Evolutionary conservation across 441 rosid genomes (phyloP).

Genomic region (Gossypium gossypioides): DNA sequence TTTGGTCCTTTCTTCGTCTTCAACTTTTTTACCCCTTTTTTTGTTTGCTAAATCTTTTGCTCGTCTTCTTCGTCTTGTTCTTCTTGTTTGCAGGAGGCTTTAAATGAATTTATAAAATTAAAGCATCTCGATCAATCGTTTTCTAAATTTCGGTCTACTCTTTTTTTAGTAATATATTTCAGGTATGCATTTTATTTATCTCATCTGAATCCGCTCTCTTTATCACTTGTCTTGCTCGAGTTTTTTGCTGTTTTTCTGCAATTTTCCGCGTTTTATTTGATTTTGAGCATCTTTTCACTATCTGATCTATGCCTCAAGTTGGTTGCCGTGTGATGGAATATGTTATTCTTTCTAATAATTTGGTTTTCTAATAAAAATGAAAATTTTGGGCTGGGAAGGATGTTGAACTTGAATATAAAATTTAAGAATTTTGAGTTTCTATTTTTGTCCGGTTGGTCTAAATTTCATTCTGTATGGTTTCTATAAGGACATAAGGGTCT

Average conservation of each 20-base stretch:
- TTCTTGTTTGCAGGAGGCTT: constrained; percentile 10
- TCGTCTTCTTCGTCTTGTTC: neutral
- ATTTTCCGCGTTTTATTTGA: neutral
- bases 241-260: constrained; percentile 9
- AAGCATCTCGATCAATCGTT: constrained; percentile 10
- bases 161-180: neutral
- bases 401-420: neutral
- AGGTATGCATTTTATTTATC: constrained; percentile 15
- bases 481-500: neutral
- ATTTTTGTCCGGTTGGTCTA: neutral
- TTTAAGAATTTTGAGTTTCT: neutral
- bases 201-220: neutral
- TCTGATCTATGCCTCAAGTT: constrained; percentile 20
- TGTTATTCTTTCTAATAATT: neutral
- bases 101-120: neutral
- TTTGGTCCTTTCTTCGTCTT: neutral
- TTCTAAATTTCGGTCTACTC: neutral
- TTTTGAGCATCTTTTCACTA: neutral
- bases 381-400: neutral
- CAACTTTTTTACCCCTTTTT: neutral
- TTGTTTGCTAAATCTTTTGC: constrained; percentile 4
- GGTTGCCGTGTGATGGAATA: neutral
- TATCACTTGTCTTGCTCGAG: constrained; percentile 7
- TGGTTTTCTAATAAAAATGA: neutral
- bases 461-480: neutral